Evolutionary conservation across 768 basidiomycete genomes (phyloP), one percentile per base, ranked within the genome.

Genomic region (Clitopilus passeckerianus): DNA sequence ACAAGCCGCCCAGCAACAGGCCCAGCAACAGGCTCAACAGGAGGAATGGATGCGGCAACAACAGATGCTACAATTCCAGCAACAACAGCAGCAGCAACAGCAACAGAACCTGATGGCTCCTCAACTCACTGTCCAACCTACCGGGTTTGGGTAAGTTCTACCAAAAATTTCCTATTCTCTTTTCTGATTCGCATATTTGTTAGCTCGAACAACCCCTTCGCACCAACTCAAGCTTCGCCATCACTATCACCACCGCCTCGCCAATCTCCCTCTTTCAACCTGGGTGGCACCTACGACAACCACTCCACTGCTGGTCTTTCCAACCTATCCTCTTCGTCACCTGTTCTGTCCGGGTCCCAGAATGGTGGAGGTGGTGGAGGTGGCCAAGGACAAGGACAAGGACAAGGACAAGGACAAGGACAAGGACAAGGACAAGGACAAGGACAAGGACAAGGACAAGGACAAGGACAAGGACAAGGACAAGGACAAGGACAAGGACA

Each of bases 191-290:
- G 59, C 14, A 66, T 66, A n/a, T 70, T 67, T 4, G 71, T 63
- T 65, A 92, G 93, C 8, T 89, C 93, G 34, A 98, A 98, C 80
- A 99, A 99, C 70, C 97, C 97, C 0, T 98, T 99, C 67, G 95
- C 94, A 0, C 81, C 79, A 0, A 50, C 4, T 50, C 46, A 50
- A 23, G n/a, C 46, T 20, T 50, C 46, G 16, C 46, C 46, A 18
- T 50, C 46, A 9, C 22, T 50, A n/a, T 64, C 74, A 0, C 64
- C 79, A 1, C 70, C 75, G 8, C 71, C 64, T 59, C 65, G 60
- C 58, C 68, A 65, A 10, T 65, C 76, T 7, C 83, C 87, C 0
- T 76, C 81, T 15, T 91, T 90, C 80, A 89, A 86, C 64, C 78
- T 90, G 22, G 79, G 77, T 12, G 86, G 89, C 10, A 91, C 90